Base-by-base conservation (phyloP, 1,284 basidiomycete genomes). In the Heterobasidion annosum region DNA sequence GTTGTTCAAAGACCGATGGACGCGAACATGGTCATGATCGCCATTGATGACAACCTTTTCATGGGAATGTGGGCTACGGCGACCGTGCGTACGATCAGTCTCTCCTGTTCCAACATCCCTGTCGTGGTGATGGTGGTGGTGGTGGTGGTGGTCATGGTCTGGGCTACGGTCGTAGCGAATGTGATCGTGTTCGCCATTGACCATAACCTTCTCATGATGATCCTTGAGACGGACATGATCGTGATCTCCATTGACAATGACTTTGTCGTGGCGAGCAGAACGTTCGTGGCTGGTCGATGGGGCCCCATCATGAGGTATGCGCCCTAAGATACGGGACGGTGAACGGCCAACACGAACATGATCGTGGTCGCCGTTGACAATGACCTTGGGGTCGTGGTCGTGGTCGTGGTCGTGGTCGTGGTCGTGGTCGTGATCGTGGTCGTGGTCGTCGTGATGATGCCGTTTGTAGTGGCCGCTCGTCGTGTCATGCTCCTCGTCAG, bases 281-380 rank as follows among this genome's bases (percentile, higher is more conserved):
- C 1, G 13, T 16, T 45, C 16, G 13, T 45, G 8, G 13, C 19
- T 13, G 43, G 25, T 25, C 4, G 25, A 25, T 25, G 25, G 25
- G 25, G 25, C 3, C 4, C 25, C 25, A 25, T n/a, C 12, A 40
- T 40, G 2, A 40, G 37, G 37, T 10, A 40, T 40, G 12, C 37
- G 37, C 10, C 37, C 37, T n/a, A 40, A 12, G 37, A 40, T 40
- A 40, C 37, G 37, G 8, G 37, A 40, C 8, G 57, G 55, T 19
- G 48, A 50, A 15, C 58, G 57, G 33, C 59, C 55, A 34, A 57
- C 51, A 35, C 60, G 58, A 42, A 65, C 59, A 49, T 64, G 59
- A 46, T 64, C 62, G 49, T 65, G 34, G 44, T 63, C 56, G 25
- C 66, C 66, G 6, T 54, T 58, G 42, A 67, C 59, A 43, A 64